Percentiles rank a stretch among this genome's conserved stretches.
These are phyloP conservation scores for Fusarium mangiferae DNA, from an alignment of 2,329 filamentous ascomycete species.

Conservation along the genomic window DNA sequence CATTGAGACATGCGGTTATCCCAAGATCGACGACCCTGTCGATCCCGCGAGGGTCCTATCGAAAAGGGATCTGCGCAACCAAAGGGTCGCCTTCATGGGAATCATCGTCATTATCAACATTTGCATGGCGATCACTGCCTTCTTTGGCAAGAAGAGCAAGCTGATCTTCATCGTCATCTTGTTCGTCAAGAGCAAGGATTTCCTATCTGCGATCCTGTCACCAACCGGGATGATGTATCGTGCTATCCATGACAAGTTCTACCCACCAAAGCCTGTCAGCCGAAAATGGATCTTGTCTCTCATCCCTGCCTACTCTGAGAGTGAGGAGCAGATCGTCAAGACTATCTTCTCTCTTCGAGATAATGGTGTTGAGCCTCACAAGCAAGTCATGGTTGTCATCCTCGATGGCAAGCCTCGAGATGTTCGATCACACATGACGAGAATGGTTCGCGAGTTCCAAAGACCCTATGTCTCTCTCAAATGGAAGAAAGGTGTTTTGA, in stretches of 20 bases:
- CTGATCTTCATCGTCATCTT: constrained; percentile 24
- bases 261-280: background rate
- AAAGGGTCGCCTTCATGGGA: constrained; percentile 25
- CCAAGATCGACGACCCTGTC: constrained; percentile 27
- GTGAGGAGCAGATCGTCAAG: constrained; percentile 40
- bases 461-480: constrained; percentile 33
- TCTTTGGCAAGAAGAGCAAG: constrained; percentile 35
- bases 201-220: constrained; percentile 29
- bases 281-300: constrained; percentile 35
- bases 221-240: constrained; percentile 19
- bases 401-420: constrained; percentile 35
- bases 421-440: constrained; percentile 33
- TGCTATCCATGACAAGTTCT: constrained; percentile 4
- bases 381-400: constrained; percentile 37
- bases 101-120: constrained; percentile 31
- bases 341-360: constrained; percentile 36
- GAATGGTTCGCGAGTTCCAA: constrained; percentile 24
- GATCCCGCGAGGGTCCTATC: constrained; percentile 29
- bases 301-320: constrained; percentile 39
- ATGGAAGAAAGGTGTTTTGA: constrained; percentile 34
- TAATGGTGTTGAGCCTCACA: constrained; percentile 36
- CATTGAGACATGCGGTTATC: constrained; percentile 29
- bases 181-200: constrained; percentile 40
- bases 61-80: constrained; percentile 22
- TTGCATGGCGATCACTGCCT: constrained; percentile 20